Base-by-base conservation (phyloP, 75 land plant species). In the Selaginella moellendorffii region DNA sequence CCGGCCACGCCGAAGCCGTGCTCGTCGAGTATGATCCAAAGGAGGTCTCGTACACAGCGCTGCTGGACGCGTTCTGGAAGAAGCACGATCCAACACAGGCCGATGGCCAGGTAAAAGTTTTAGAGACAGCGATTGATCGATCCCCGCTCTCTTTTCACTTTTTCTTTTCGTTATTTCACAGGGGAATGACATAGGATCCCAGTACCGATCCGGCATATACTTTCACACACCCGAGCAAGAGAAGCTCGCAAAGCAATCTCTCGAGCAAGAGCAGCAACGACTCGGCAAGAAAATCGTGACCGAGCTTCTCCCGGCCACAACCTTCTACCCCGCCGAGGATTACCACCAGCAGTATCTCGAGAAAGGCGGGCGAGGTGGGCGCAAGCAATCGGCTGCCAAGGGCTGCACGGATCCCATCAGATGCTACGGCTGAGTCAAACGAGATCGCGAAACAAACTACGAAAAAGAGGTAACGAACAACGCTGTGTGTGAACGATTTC, bases 261-360 rank as follows among this genome's bases (percentile, higher is more conserved):
- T 71, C 54, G 53, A 64, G 24, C 52, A 52, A n/a, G 69, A 64
- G 25, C 65, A 71, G 27, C 42, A 42, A 30, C n/a, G 30, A 52
- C 21, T 71, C 54, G 26, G 54, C 12, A 74, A 63, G 61, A 71
- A 69, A 61, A 80, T 88, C 63, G 81, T 78, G 24, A 85, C 93
- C 0, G 89, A 88, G 53, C 77, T 88, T 69, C 72, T 85, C 61
- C 89, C 93, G 5, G 93, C 83, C 1, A 82, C 73, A 60, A 78
- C 68, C 30, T 88, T 82, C 68, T 88, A 85, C 70, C 63, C 76
- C 27, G 93, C 93, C 17, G 93, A 85, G 63, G 83, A 85, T 31
- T 85, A 88, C 61, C 93, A 88, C 69, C 93, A 88, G 74, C 88
- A 88, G 64, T 86, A 83, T 36, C 74, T 86, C 28, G 90, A 74